Conservation (phyloP, 2,329 filamentous ascomycete genomes). For the Penicillium concentricum region DNA sequence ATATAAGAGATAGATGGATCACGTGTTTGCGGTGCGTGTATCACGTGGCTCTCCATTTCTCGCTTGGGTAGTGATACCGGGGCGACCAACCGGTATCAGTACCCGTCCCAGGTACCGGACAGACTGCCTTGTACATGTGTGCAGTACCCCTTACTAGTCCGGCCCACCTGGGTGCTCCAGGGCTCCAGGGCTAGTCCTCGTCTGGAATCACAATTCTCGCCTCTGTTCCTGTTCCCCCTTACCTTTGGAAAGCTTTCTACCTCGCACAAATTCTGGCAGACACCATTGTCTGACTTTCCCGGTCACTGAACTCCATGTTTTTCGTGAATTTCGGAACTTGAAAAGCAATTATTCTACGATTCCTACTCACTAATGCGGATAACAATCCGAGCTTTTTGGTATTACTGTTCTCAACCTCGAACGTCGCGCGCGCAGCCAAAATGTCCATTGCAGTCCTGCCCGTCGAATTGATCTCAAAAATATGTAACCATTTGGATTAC, state of each 20-base stretch:
- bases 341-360: neutral
- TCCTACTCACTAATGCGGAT: neutral
- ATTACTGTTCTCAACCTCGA: constrained; percentile 2
- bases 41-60: no score
- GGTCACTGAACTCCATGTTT: constrained; percentile 2
- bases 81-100: no score
- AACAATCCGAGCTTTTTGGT: neutral
- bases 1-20: no score
- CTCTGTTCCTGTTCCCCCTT: neutral
- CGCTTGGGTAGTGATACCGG: no score
- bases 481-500: constrained; percentile 7
- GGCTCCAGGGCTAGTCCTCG: neutral
- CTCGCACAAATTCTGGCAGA: constrained; percentile 1
- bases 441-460: constrained; percentile 5
- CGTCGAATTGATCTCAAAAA: constrained; percentile 10
- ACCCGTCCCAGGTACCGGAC: no score
- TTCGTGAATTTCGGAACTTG: neutral
- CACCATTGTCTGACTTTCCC: neutral
- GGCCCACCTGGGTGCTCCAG: neutral
- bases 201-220: neutral
- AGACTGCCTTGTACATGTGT: no score
- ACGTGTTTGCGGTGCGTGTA: no score
- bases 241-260: constrained; percentile 1
- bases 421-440: constrained; percentile 1
- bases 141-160: neutral